Conservation (phyloP, 2,329 filamentous ascomycete genomes). For the Monilinia aucupariae region DNA sequence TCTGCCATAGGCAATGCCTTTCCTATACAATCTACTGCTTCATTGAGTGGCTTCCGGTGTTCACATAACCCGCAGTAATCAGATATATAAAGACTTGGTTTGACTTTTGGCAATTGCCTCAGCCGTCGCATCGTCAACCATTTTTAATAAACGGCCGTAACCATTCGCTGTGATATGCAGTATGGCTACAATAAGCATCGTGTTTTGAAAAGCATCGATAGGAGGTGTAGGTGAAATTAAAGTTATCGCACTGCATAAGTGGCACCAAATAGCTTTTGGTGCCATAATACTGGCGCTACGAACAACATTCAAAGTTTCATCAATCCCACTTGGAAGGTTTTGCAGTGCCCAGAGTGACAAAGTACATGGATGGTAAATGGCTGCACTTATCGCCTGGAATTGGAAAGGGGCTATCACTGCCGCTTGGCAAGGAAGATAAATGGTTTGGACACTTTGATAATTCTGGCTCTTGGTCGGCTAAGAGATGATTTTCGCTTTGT, state of each 20-base stretch:
- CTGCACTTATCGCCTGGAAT: constrained; percentile 22
- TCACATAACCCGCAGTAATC: constrained; percentile 32
- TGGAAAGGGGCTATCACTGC: constrained; percentile 19
- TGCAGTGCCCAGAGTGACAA: constrained; percentile 33
- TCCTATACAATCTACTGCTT: constrained; percentile 12
- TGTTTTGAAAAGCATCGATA: constrained; percentile 51
- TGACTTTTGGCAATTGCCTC: constrained; percentile 41
- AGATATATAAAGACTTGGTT: constrained; percentile 31
- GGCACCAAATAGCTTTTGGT: constrained; percentile 48
- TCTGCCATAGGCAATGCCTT: not conserved
- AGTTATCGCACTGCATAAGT: constrained; percentile 42
- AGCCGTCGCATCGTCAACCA: constrained; percentile 49
- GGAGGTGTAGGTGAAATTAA: constrained; percentile 38
- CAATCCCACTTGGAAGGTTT: constrained; percentile 30
- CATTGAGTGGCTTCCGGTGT: constrained; percentile 6
- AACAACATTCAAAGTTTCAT: constrained; percentile 27
- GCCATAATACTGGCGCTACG: constrained; percentile 29
- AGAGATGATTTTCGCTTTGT: constrained; percentile 1
- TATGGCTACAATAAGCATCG: constrained; percentile 54
- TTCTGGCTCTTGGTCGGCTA: constrained; percentile 9
- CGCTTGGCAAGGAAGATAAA: constrained; percentile 22
- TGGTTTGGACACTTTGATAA: constrained; percentile 15
- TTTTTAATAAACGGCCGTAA: constrained; percentile 49
- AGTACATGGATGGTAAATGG: constrained; percentile 33
- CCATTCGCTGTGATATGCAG: constrained; percentile 53